These are phyloP conservation scores for Lentinus brumalis DNA, from an alignment of 768 basidiomycete genomes.

Conservation along the genomic window DNA sequence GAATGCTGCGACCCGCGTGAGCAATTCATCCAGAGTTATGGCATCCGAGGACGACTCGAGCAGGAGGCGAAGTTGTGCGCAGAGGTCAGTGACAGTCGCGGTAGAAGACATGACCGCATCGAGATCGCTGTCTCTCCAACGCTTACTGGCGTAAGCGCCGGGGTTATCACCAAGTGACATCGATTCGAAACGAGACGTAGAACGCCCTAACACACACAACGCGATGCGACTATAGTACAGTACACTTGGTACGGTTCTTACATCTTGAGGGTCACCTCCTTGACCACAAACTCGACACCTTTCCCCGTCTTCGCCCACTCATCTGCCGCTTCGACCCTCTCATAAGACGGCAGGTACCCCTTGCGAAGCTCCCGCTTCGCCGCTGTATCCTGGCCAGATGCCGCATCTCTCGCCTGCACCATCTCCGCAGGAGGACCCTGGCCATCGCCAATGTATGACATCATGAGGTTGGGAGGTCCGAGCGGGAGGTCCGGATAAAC, in stretches of 20 bases:
- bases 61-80: constrained; percentile 56
- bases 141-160: too few relatives aligned
- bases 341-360: constrained; percentile 42
- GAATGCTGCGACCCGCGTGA: constrained; percentile 56
- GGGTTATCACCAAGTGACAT: too few relatives aligned
- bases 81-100: constrained; percentile 41
- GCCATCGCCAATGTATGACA: constrained; percentile 42
- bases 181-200: too few relatives aligned
- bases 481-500: constrained; percentile 43
- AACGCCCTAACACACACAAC: too few relatives aligned
- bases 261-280: constrained; percentile 16
- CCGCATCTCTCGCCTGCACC: constrained; percentile 36
- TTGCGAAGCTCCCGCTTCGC: constrained; percentile 37
- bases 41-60: constrained; percentile 58
- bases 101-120: constrained; percentile 14
- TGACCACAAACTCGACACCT: constrained; percentile 36
- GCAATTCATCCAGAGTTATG: constrained; percentile 49
- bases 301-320: constrained; percentile 39
- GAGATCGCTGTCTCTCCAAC: too few relatives aligned
- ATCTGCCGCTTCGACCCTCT: constrained; percentile 39
- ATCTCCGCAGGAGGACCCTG: constrained; percentile 34
- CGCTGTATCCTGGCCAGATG: constrained; percentile 35
- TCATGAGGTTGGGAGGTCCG: constrained; percentile 51
- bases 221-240: too few relatives aligned
- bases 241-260: neutral